Evolutionary conservation across 2,329 filamentous ascomycete species (phyloP), one percentile per base, ranked within the genome.

Genomic region (Verticillium alfalfae): DNA sequence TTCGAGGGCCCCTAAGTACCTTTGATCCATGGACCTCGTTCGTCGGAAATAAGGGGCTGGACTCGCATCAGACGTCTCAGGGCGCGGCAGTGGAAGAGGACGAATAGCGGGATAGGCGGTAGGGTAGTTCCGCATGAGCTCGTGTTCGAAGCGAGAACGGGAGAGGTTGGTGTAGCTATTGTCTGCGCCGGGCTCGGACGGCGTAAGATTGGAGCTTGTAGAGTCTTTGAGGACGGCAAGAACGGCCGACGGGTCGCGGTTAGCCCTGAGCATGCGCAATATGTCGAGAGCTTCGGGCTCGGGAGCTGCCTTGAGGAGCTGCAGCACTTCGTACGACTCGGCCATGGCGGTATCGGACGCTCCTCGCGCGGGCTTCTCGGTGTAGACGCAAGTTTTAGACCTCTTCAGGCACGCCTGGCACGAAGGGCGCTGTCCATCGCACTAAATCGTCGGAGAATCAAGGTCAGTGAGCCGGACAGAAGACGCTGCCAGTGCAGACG

Each of bases 71-170:
- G 56, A 13, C 9, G 9, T 5, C 12, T 52, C 18, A 5, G 18
- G 45, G 10, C 18, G 45, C 8, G 58, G 49, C 2, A 60, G 49
- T 37, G 62, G 54, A n/a, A 68, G 66, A 0, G 60, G 62, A 16
- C 41, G 61, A 13, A 65, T 41, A 1, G 61, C 39, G 3, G 67
- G 67, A 58, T 72, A 72, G 0, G 66, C 64, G 26, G 63, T 63
- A 1, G 69, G 65, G 36, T 69, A 67, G 34, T 68, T 66, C 41
- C 64, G 59, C 64, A 69, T 70, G 36, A 72, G 64, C 39, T 71
- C 69, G 12, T 63, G 61, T 22, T 67, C 67, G 7, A 69, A 26
- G 45, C 62, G 57, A 12, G 45, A 64, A 6, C 34, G 59, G n/a
- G 55, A 34, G 4, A 56, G 58, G 26, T 9, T 39, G 39, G 39